phyloP scores from a whole-genome alignment of 441 rosid genomes.

The Biscutella laevigata region DNA sequence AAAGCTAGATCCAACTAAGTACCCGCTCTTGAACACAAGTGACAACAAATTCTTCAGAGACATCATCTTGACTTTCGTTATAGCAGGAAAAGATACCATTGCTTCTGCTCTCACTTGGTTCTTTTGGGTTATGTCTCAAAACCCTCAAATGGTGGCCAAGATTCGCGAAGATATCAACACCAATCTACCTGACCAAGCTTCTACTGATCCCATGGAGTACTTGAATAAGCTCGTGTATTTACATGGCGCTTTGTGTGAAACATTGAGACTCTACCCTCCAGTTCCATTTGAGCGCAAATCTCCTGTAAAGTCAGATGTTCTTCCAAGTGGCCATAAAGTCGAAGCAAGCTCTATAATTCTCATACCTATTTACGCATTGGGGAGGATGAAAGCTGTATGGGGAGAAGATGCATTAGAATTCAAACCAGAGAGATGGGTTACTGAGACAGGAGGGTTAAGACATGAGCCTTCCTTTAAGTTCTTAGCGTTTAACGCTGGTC shows the following conservation, averaged over 20 bases:
- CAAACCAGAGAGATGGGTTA: slow-evolving; percentile 35
- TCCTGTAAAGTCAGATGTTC: slow-evolving; percentile 13
- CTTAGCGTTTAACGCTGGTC: slow-evolving; percentile 40
- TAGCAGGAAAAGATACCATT: slow-evolving; percentile 32
- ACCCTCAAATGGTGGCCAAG: slow-evolving; percentile 24
- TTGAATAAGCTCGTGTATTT: slow-evolving; percentile 27
- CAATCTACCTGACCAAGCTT: neutral
- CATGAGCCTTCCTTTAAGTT: slow-evolving; percentile 27
- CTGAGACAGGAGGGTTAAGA: slow-evolving; percentile 13
- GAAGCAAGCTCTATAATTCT: neutral
- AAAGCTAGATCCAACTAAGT: slow-evolving; percentile 9
- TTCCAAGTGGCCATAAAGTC: slow-evolving; percentile 29
- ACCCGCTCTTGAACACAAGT: slow-evolving; percentile 4
- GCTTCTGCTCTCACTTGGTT: slow-evolving; percentile 36
- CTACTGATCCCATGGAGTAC: too few relatives aligned
- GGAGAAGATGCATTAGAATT: slow-evolving; percentile 24
- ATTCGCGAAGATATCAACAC: slow-evolving; percentile 22
- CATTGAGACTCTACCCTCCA: slow-evolving; percentile 31
- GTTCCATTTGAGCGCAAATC: slow-evolving; percentile 20
- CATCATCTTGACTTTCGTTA: slow-evolving; percentile 18
- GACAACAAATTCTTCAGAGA: slow-evolving; percentile 33
- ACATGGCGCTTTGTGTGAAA: slow-evolving; percentile 24
- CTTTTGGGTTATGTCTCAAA: slow-evolving; percentile 27
- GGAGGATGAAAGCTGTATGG: slow-evolving; percentile 23
- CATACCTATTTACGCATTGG: slow-evolving; percentile 20